Percentiles rank a stretch among this genome's conserved stretches.
These are phyloP conservation scores for Penicillium sclerotiorum DNA, from an alignment of 2,329 filamentous ascomycete genomes.

Conservation along the genomic window DNA sequence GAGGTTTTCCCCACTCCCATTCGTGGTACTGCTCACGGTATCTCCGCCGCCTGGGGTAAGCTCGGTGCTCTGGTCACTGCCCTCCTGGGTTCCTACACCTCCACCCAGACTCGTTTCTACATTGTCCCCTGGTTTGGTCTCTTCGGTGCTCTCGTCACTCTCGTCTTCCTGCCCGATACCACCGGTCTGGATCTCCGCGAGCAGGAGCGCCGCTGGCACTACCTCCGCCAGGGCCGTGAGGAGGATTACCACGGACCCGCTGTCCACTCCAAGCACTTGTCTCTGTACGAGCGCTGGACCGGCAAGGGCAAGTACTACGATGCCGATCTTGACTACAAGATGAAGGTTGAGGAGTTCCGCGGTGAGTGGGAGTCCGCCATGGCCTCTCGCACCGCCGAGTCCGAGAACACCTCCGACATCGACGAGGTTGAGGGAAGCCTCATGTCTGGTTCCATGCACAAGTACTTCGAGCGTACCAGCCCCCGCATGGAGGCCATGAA, in stretches of 20 bases:
- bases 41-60: constrained; percentile 88
- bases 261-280: constrained; percentile 84
- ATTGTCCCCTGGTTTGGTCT: constrained; percentile 96
- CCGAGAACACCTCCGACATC: constrained; percentile 37
- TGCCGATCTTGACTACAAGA: constrained; percentile 76
- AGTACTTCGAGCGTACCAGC: constrained; percentile 56
- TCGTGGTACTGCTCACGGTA: constrained; percentile 89
- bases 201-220: constrained; percentile 90
- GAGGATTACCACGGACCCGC: constrained; percentile 90
- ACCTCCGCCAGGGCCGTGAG: constrained; percentile 75
- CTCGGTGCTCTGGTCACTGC: constrained; percentile 82
- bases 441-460: constrained; percentile 50
- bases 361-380: constrained; percentile 55
- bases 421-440: constrained; percentile 49
- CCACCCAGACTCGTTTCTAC: constrained; percentile 79
- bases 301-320: constrained; percentile 81
- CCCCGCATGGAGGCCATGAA: constrained; percentile 41
- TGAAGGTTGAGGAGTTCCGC: constrained; percentile 81
- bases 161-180: constrained; percentile 86
- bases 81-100: constrained; percentile 70
- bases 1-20: constrained; percentile 93
- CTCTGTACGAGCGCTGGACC: constrained; percentile 78
- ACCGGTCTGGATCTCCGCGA: constrained; percentile 95
- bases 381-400: constrained; percentile 53
- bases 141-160: constrained; percentile 78